phyloP scores from a whole-genome alignment of 2,329 filamentous ascomycete species.

The Pleurostoma richardsiae region DNA sequence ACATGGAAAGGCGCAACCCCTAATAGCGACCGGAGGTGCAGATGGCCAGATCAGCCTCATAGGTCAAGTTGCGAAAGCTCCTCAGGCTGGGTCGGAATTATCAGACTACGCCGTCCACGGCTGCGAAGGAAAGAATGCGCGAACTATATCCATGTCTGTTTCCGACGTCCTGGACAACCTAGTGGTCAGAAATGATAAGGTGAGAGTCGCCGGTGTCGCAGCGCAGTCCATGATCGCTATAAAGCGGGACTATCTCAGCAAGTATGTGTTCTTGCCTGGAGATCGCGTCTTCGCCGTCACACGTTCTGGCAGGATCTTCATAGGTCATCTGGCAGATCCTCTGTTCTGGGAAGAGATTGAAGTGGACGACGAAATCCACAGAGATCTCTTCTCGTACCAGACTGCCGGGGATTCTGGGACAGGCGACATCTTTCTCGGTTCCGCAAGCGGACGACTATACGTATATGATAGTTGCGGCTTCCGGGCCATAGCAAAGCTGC shows the following conservation, averaged over 20 bases:
- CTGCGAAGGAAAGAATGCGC: not conserved
- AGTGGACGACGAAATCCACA: slow-evolving; percentile 23
- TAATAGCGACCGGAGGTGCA: slow-evolving; percentile 73
- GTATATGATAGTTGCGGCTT: slow-evolving; percentile 29
- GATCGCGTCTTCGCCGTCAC: slow-evolving; percentile 51
- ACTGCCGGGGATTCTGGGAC: slow-evolving; percentile 33
- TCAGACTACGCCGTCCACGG: not conserved
- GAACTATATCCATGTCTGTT: not conserved
- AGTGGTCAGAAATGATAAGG: slow-evolving; percentile 14
- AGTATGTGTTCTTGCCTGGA: slow-evolving; percentile 58
- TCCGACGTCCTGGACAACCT: slow-evolving; percentile 20
- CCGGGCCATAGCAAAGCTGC: slow-evolving; percentile 28
- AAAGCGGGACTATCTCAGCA: slow-evolving; percentile 23
- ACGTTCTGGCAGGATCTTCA: slow-evolving; percentile 54
- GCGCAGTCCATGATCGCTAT: slow-evolving; percentile 36
- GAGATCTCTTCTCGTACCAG: slow-evolving; percentile 40
- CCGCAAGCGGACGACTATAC: slow-evolving; percentile 42
- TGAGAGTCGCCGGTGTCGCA: slow-evolving; percentile 6
- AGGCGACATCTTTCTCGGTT: slow-evolving; percentile 41
- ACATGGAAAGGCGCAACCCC: slow-evolving; percentile 17
- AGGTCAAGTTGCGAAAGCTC: not conserved
- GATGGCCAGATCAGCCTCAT: slow-evolving; percentile 65
- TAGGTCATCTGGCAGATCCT: slow-evolving; percentile 29
- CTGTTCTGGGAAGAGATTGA: slow-evolving; percentile 37
- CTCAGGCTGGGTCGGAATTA: not conserved